phyloP scores from a whole-genome alignment of 371 early-diverging fungal species.

The Mucor velutinosus region DNA sequence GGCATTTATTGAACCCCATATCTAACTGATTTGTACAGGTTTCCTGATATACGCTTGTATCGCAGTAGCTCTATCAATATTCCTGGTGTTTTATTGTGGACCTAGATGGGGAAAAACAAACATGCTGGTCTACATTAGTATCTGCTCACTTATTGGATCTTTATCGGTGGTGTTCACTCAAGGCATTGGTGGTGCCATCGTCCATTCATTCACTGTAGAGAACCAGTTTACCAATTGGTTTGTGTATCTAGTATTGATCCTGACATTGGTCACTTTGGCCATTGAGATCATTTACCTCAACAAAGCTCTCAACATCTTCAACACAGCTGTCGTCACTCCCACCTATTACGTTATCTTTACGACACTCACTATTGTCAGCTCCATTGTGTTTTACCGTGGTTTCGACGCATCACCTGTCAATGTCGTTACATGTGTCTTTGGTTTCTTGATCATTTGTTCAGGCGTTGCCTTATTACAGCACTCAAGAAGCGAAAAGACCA shows the following conservation, averaged over 20 bases:
- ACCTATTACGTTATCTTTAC: slow-evolving; percentile 95
- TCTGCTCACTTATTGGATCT: slow-evolving; percentile 89
- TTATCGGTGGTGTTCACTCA: slow-evolving; percentile 92
- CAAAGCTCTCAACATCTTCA: slow-evolving; percentile 93
- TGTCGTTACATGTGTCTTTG: slow-evolving; percentile 85
- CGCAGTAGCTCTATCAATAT: slow-evolving; percentile 57
- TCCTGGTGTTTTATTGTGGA: slow-evolving; percentile 77
- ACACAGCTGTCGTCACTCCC: slow-evolving; percentile 89
- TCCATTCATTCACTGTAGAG: slow-evolving; percentile 78
- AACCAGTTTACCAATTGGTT: slow-evolving; percentile 91
- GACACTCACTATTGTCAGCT: slow-evolving; percentile 87
- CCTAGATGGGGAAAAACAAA: slow-evolving; percentile 85
- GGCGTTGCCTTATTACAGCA: slow-evolving; percentile 48
- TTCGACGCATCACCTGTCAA: slow-evolving; percentile 78
- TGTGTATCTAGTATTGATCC: slow-evolving; percentile 78
- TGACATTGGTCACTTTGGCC: slow-evolving; percentile 78
- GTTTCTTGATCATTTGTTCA: slow-evolving; percentile 85
- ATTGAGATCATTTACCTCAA: slow-evolving; percentile 95
- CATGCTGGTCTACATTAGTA: slow-evolving; percentile 84
- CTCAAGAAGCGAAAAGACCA: slow-evolving; percentile 22
- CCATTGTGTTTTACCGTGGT: slow-evolving; percentile 87
- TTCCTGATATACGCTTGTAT: slow-evolving; percentile 80
- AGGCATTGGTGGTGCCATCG: slow-evolving; percentile 89
- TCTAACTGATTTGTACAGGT: slow-evolving; percentile 36
- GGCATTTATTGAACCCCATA: neutral